phyloP scores from a whole-genome alignment of 805 yeast species.

The Torulaspora microellipsoides region DNA sequence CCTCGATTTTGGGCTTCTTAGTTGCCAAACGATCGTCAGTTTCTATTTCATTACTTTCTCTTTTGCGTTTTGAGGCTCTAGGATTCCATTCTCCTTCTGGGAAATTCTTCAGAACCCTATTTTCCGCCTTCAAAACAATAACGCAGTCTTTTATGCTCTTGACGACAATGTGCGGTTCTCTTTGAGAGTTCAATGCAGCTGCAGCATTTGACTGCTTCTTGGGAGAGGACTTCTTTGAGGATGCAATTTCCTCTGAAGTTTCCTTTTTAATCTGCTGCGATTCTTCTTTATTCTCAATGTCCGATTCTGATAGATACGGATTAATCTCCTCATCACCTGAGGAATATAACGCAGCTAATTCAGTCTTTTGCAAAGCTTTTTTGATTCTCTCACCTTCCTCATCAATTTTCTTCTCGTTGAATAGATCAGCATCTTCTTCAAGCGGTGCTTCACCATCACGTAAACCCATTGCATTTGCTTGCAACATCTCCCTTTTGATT shows the following conservation, averaged over 20 bases:
- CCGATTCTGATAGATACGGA: conserved; percentile 75
- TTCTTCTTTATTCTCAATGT: conserved; percentile 50
- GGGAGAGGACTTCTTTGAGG: conserved; percentile 26
- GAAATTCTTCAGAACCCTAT: conserved; percentile 55
- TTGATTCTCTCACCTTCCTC: conserved; percentile 85
- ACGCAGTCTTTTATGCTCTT: conserved; percentile 48
- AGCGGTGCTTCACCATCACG: conserved; percentile 55
- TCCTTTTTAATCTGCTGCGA: conserved; percentile 38
- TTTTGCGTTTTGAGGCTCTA: conserved; percentile 34
- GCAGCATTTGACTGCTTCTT: conserved; percentile 17
- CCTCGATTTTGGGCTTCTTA: conserved; percentile 41
- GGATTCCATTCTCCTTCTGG: conserved; percentile 89
- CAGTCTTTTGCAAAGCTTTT: conserved; percentile 78
- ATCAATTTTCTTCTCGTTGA: conserved; percentile 74
- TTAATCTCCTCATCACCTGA: conserved; percentile 86
- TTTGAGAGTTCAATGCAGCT: conserved; percentile 11
- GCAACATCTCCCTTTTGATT: conserved; percentile 77
- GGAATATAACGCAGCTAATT: conserved; percentile 67
- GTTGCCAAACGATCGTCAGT: conserved; percentile 27
- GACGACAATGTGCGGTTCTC: conserved; percentile 39
- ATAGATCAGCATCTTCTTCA: conserved; percentile 67
- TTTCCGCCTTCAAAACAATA: conserved; percentile 61
- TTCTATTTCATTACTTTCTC: conserved; percentile 17
- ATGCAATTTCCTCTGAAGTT: conserved; percentile 18
- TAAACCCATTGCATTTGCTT: conserved; percentile 66